Evolutionary conservation across 139 green algal species (phyloP).

Genomic region (Astrephomene gubernaculifera): DNA sequence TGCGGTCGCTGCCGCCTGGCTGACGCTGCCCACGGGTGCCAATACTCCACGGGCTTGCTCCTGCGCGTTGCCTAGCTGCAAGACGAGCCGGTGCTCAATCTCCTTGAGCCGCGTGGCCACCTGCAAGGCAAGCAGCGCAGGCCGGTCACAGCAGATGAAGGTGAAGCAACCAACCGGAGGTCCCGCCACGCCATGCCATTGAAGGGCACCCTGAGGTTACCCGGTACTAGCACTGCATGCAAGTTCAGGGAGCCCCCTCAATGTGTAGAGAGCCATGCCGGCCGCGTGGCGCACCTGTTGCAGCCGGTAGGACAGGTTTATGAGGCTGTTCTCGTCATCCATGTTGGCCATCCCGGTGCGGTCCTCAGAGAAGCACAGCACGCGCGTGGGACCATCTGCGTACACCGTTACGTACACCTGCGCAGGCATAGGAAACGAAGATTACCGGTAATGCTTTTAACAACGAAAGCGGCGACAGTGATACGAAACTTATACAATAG

Average conservation of each 20-base stretch:
- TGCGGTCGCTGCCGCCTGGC: neutral
- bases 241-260: too few relatives aligned
- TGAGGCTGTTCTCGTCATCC: constrained; percentile 71
- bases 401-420: constrained; percentile 88
- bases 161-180: too few relatives aligned
- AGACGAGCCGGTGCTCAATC: constrained; percentile 51
- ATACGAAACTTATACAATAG: neutral
- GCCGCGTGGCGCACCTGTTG: constrained; percentile 26
- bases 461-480: neutral
- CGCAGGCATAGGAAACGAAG: neutral
- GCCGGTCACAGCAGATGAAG: too few relatives aligned
- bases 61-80: constrained; percentile 34
- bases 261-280: too few relatives aligned
- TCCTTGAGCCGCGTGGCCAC: constrained; percentile 44
- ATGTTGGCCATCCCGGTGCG: constrained; percentile 51
- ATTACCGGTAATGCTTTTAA: too few relatives aligned
- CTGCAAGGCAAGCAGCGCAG: constrained; percentile 52
- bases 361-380: constrained; percentile 86
- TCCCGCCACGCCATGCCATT: too few relatives aligned
- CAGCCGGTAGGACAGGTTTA: constrained; percentile 65
- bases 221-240: too few relatives aligned
- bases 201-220: too few relatives aligned
- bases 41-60: neutral
- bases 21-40: neutral
- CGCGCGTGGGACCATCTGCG: constrained; percentile 88